Base-by-base conservation (phyloP, 192 early-diverging fungal genomes). In the Backusella parvicylindrica region DNA sequence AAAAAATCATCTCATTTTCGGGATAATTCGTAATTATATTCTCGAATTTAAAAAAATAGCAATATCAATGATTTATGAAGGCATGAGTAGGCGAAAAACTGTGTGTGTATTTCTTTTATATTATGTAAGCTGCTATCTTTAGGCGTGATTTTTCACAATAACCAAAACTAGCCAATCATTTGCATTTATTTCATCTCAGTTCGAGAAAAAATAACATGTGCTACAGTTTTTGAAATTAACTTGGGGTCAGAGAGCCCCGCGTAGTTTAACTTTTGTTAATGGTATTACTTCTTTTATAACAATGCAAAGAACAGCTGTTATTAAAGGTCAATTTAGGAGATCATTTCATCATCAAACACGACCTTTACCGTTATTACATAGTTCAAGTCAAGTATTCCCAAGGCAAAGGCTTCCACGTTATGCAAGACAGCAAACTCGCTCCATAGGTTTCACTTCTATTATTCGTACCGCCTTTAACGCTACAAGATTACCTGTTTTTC, bases 401-500 rank as follows among this genome's bases (percentile, higher is more conserved):
- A 38, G 60, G 12, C 31, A 74, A 28, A 63, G 53, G 0, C 23
- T 60, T 1, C 53, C 53, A 0, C 53, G 53, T 26, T 60, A 60
- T 60, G 26, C 64, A 66, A 66, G 16, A 66, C 64, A 68, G 15
- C 65, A 70, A 63, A 40, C 67, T 31, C 56, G 76, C 1, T 63
- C 70, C 33, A 36, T 81, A 65, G 66, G 66, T 3, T 81, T 84
- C 32, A 73, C 77, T 47, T 63, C 81, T 15, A 60, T 77, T 65
- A 82, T 86, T 30, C 78, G 84, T 31, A 72, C 86, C n/a, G 64
- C 86, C 2, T 75, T 84, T 60, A 76, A 78, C 74, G 82, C 83
- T 15, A 64, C 92, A 28, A 76, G 89, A 32, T 43, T 94, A 18
- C 91, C 92, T 21, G 74, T 90, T 12, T 82, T 87, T 23, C 84